phyloP scores from a whole-genome alignment of 2,329 filamentous ascomycete genomes.

The Fusarium austroafricanum region DNA sequence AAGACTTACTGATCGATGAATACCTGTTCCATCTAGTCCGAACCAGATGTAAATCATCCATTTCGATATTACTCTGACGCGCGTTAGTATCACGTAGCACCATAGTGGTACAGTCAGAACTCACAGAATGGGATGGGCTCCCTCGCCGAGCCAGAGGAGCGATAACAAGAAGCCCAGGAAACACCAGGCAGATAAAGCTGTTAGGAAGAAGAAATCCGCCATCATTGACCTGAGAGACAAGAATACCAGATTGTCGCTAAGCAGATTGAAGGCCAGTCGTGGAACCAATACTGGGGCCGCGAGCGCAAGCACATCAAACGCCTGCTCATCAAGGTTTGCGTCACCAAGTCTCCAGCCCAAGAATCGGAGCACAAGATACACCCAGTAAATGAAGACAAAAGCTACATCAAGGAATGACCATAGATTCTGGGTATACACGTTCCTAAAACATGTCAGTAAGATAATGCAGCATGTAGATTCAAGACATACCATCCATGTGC shows the following conservation, averaged over 20 bases:
- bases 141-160: conserved; percentile 80
- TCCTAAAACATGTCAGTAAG: conserved; percentile 58
- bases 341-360: conserved; percentile 66
- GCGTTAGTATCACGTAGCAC: conserved; percentile 14
- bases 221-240: conserved; percentile 86
- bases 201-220: conserved; percentile 83
- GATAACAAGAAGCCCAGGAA: conserved; percentile 85
- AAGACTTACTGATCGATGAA: conserved; percentile 63
- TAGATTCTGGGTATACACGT: conserved; percentile 86
- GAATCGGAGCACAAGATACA: conserved; percentile 76
- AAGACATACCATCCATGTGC: conserved; percentile 72
- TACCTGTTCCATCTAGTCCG: conserved; percentile 79
- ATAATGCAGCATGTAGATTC: not conserved
- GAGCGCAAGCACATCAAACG: conserved; percentile 82
- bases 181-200: conserved; percentile 81
- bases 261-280: conserved; percentile 82
- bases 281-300: conserved; percentile 83
- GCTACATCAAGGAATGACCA: conserved; percentile 89
- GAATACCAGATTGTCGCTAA: conserved; percentile 87
- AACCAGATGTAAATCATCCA: conserved; percentile 98
- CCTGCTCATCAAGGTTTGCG: conserved; percentile 68
- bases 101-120: conserved; percentile 33
- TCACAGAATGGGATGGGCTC: conserved; percentile 67
- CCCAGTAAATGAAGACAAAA: conserved; percentile 77
- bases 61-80: conserved; percentile 74